Conservation (phyloP, 1,284 basidiomycete species). For the Puccinia horiana region DNA sequence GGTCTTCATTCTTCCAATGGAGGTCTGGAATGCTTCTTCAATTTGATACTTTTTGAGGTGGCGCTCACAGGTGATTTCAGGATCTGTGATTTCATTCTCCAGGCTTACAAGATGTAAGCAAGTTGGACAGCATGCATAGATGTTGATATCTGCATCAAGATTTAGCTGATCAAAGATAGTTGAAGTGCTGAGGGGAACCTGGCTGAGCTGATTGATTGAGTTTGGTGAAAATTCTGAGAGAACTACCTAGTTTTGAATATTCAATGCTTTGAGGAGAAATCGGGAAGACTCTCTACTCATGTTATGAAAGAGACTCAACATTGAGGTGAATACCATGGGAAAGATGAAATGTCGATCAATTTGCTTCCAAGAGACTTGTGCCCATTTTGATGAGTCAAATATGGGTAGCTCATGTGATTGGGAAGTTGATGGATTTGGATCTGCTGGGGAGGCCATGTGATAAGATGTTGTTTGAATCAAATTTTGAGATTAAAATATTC, state of each 20-base stretch:
- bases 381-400: conserved; percentile 8
- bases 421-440: neutral
- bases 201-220: neutral
- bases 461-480: neutral
- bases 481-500: neutral
- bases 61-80: conserved; percentile 1
- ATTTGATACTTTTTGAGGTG: conserved; percentile 3
- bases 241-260: conserved; percentile 3
- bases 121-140: conserved; percentile 17
- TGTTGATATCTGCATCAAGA: neutral
- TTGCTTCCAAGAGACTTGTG: conserved; percentile 8
- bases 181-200: conserved; percentile 3
- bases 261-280: conserved; percentile 18
- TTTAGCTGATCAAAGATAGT: conserved; percentile 14
- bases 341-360: conserved; percentile 9
- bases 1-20: conserved; percentile 27
- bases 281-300: conserved; percentile 13
- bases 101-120: conserved; percentile 1
- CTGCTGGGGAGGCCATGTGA: neutral
- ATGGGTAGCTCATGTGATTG: neutral
- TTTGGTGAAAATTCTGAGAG: neutral
- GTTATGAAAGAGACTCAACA: neutral
- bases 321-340: conserved; percentile 8
- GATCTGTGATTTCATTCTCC: conserved; percentile 10
- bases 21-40: neutral